Evolutionary conservation across 225 moss, liverwort and hornwort species (phyloP), one percentile per base, ranked within the genome.

Genomic region (Ulota crispa): DNA sequence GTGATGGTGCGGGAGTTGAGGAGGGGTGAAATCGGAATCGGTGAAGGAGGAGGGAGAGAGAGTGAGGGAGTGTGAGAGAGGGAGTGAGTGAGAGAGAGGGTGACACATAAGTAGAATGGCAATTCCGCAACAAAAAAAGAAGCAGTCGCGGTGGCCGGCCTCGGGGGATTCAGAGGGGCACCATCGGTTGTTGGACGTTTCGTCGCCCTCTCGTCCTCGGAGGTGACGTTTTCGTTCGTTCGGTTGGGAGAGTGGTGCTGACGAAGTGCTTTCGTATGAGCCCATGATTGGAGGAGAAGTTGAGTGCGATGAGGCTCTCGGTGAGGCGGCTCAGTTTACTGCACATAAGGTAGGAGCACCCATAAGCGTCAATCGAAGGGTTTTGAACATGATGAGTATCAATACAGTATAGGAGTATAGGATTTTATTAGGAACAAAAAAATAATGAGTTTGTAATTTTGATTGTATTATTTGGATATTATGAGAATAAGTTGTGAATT

Each of bases 101-200:
- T 47, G 68, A 71, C 65, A 78, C 12, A 56, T 7, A 34, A 34
- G 34, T n/a, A 55, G 78, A 73, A 74, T 32, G 66, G 72, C 39
- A 42, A 67, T 27, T 70, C 0, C 31, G 53, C 27, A 41, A 55
- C 45, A 28, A 56, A 64, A 30, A 4, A 36, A 60, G 74, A 63
- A 41, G 36, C 73, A 47, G 68, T 79, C 79, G 37, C 61, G 39
- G 13, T 75, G 79, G 84, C 87, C 87, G 85, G 87, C 87, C 77
- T 59, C 45, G 55, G 67, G 87, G 87, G 87, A 88, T 88, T 79
- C 82, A 34, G 65, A 82, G 79, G 34, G 87, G 60, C 85, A 61
- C 79, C 84, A 55, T 54, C 50, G 26, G 75, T 64, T 37, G 18
- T 8, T 66, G 52, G 83, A 76, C 83, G 71, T 34, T 80, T 80